A percentile compares a stretch with the other conserved stretches of the same genome.
Evolutionary conservation across 2,329 filamentous ascomycete genomes (phyloP).

Genomic region (Harringtonia lauricola): DNA sequence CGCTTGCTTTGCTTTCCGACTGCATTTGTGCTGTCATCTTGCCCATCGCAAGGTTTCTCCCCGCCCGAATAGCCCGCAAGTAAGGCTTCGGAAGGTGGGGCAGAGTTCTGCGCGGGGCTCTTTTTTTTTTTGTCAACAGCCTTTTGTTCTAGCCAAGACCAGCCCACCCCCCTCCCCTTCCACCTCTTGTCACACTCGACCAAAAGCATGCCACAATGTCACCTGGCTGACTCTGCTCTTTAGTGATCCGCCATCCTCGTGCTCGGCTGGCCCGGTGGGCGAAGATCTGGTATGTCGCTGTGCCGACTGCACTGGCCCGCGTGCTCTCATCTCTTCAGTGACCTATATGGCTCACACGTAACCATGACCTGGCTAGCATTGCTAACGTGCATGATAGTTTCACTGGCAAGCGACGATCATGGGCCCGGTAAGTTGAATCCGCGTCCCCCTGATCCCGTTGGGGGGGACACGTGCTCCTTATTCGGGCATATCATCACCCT

Average conservation of each 20-base stretch:
- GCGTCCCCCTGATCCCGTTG: too few species aligned
- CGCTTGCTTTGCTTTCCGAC: neutral
- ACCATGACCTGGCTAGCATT: too few species aligned
- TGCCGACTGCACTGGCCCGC: too few species aligned
- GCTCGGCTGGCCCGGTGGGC: slow-evolving; percentile 92
- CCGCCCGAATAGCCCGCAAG: slow-evolving; percentile 6
- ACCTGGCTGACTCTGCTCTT: slow-evolving; percentile 16
- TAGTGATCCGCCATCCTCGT: slow-evolving; percentile 96
- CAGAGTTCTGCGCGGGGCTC: slow-evolving; percentile 2
- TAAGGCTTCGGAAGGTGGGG: slow-evolving; percentile 12
- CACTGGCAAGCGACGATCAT: slow-evolving; percentile 99
- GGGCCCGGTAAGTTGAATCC: slow-evolving; percentile 80
- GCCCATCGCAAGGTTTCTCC: neutral
- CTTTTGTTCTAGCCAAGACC: neutral
- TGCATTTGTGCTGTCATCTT: neutral
- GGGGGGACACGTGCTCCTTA: too few species aligned
- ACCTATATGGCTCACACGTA: too few species aligned
- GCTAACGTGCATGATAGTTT: slow-evolving; percentile 50
- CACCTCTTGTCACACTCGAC: too few species aligned
- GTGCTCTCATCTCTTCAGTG: too few species aligned
- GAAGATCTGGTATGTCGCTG: slow-evolving; percentile 99
- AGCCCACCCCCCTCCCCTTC: too few species aligned
- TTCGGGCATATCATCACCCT: neutral
- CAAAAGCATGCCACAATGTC: slow-evolving; percentile 4
- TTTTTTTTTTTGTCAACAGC: slow-evolving; percentile 1